These are phyloP conservation scores for Bromus sterilis DNA, from an alignment of 176 grass and related monocot genomes.

Conservation along the genomic window DNA sequence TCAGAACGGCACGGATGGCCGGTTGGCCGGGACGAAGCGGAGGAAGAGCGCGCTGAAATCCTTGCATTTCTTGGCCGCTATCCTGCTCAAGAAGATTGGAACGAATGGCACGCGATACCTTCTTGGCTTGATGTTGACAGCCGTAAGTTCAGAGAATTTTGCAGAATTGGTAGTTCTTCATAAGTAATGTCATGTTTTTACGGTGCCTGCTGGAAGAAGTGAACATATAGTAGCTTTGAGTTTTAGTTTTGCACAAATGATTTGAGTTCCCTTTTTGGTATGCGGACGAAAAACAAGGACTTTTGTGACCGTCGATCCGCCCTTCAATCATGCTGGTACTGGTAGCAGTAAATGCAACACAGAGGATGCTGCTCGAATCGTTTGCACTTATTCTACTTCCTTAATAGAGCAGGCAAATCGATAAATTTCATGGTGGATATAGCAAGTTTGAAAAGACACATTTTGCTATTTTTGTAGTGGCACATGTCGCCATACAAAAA, in stretches of 20 bases:
- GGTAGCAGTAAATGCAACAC: background rate
- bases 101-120: slow-evolving; percentile 61
- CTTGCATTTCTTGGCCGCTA: slow-evolving; percentile 79
- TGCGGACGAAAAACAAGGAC: background rate
- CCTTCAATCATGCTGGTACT: background rate
- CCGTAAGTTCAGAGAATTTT: slow-evolving; percentile 34
- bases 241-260: background rate
- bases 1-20: slow-evolving; percentile 25
- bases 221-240: background rate
- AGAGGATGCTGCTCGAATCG: background rate
- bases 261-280: background rate
- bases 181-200: background rate
- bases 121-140: slow-evolving; percentile 50
- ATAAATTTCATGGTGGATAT: background rate
- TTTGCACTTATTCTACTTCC: background rate
- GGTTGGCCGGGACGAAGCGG: slow-evolving; percentile 16
- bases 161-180: background rate
- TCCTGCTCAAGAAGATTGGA: slow-evolving; percentile 77
- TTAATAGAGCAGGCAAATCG: background rate
- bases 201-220: background rate
- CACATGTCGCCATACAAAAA: too few relatives aligned
- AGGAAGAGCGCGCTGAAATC: slow-evolving; percentile 59
- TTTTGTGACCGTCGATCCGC: background rate
- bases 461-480: background rate
- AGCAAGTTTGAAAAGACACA: background rate